These are phyloP conservation scores for Coccomyxa sp. DNA, from an alignment of 139 green algal species.

Conservation along the genomic window DNA sequence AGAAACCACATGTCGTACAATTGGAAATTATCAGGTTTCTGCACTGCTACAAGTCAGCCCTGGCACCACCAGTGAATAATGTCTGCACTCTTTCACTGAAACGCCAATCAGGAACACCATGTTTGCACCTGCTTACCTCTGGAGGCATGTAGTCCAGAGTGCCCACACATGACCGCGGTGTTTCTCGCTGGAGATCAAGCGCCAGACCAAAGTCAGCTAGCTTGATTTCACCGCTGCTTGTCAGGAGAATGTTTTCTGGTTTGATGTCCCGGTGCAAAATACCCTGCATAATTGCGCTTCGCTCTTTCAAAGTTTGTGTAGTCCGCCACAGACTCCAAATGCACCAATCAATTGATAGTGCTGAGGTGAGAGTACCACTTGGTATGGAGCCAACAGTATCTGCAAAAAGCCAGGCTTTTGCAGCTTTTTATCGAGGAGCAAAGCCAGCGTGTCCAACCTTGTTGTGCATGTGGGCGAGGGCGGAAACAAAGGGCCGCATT, in stretches of 20 bases:
- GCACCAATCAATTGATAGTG: too few relatives aligned
- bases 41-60: neutral
- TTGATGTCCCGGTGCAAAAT: slow-evolving; percentile 45
- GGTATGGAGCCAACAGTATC: too few relatives aligned
- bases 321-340: too few relatives aligned
- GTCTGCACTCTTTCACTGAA: neutral
- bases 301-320: too few relatives aligned
- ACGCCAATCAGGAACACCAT: neutral
- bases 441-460: too few relatives aligned
- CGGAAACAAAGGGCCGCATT: slow-evolving; percentile 32
- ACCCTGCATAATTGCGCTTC: neutral
- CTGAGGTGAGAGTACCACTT: too few relatives aligned
- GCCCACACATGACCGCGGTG: slow-evolving; percentile 26
- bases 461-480: slow-evolving; percentile 10
- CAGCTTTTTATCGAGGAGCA: too few relatives aligned
- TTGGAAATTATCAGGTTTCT: neutral
- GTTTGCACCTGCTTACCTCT: slow-evolving; percentile 25
- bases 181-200: slow-evolving; percentile 29
- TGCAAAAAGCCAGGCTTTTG: too few relatives aligned
- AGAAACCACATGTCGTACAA: neutral
- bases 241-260: slow-evolving; percentile 56
- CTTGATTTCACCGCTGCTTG: slow-evolving; percentile 21
- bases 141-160: slow-evolving; percentile 78
- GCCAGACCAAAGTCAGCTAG: slow-evolving; percentile 54
- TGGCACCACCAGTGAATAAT: neutral